phyloP scores from a whole-genome alignment of 2,329 filamentous ascomycete genomes.

The Ophiocordyceps camponoti-rufipedis region DNA sequence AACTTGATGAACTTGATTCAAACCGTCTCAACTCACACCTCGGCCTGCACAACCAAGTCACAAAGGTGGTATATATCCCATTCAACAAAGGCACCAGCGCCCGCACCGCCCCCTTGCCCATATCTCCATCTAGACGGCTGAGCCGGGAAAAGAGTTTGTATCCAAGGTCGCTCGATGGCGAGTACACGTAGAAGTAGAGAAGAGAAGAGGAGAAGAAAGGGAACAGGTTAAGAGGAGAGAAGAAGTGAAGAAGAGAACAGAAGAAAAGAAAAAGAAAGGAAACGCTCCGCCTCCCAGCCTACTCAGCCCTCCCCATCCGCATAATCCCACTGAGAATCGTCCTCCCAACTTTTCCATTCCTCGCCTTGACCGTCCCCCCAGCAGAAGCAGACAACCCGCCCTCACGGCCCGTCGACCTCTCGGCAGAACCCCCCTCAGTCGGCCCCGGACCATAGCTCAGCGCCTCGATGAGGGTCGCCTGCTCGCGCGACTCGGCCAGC shows the following conservation, averaged over 20 bases:
- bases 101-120: too few relatives aligned
- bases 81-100: too few relatives aligned
- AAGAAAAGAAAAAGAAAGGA: neutral
- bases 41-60: too few relatives aligned
- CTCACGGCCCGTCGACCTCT: conserved; percentile 11
- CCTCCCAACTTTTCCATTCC: conserved; percentile 21
- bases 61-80: too few relatives aligned
- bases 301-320: conserved; percentile 22
- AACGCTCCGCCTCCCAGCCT: conserved; percentile 9
- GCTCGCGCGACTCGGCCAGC: conserved; percentile 30
- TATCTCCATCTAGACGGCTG: too few relatives aligned
- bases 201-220: neutral
- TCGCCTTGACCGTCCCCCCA: conserved; percentile 13
- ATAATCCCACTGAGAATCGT: conserved; percentile 26
- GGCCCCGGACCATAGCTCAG: conserved; percentile 6
- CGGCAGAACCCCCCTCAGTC: neutral
- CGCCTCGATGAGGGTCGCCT: conserved; percentile 17
- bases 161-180: too few relatives aligned
- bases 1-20: too few relatives aligned
- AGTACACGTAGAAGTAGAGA: neutral
- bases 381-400: neutral
- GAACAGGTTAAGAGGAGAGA: neutral
- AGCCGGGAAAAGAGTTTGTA: too few relatives aligned
- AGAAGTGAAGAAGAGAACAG: neutral
- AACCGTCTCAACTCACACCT: too few relatives aligned